These are phyloP conservation scores for Dissophora globulifera DNA, from an alignment of 192 early-diverging fungal genomes.

Conservation along the genomic window DNA sequence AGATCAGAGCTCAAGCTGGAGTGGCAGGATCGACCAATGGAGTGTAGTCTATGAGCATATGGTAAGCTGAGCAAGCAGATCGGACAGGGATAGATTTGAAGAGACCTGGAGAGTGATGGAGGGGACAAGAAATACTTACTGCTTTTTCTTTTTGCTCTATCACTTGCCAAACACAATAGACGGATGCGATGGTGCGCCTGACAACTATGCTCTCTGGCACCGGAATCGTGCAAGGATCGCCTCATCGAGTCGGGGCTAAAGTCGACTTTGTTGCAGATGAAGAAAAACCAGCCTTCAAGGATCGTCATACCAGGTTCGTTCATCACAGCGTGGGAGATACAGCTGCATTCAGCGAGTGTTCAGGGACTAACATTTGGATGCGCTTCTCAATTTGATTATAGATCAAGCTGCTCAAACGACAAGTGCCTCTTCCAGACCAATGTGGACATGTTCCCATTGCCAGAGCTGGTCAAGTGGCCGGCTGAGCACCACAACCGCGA, in stretches of 20 bases:
- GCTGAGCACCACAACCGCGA: constrained; percentile 23
- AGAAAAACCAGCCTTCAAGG: constrained; percentile 52
- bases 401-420: constrained; percentile 62
- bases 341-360: no score
- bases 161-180: constrained; percentile 2
- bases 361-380: no score
- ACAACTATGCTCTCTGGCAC: constrained; percentile 38
- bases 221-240: constrained; percentile 57
- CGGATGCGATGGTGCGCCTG: constrained; percentile 31
- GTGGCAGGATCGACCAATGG: constrained; percentile 61
- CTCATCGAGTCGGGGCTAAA: constrained; percentile 54
- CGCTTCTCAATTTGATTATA: constrained; percentile 5
- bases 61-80: constrained; percentile 17
- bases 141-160: neutral
- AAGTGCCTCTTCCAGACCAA: constrained; percentile 66
- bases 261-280: constrained; percentile 58
- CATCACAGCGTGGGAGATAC: no score
- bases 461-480: constrained; percentile 52
- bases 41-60: constrained; percentile 60
- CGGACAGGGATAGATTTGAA: no score
- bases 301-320: constrained; percentile 56
- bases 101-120: no score
- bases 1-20: constrained; percentile 53
- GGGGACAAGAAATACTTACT: neutral
- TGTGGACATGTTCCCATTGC: constrained; percentile 60